phyloP scores from a whole-genome alignment of 1,139 yeast genomes.

The Candida pseudoviswanathii region DNA sequence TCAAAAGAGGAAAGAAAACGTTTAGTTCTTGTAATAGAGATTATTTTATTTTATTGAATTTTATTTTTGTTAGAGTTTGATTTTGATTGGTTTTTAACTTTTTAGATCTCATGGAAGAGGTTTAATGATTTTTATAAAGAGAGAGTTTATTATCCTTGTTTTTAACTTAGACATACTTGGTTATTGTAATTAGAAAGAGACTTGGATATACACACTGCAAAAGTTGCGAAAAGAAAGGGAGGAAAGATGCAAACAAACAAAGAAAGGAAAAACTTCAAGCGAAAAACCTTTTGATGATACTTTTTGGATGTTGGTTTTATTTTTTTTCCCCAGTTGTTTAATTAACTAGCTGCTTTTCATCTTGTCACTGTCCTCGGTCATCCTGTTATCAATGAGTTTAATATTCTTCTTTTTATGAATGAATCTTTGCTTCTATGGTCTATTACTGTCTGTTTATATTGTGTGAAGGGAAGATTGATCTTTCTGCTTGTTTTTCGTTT shows the following conservation, averaged over 20 bases:
- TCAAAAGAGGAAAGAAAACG: neutral
- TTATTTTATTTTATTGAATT: neutral
- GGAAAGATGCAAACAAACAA: neutral
- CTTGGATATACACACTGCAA: neutral
- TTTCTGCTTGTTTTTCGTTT: slow-evolving; percentile 1
- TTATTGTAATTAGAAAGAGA: neutral
- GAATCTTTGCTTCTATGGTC: neutral
- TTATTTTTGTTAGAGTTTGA: neutral
- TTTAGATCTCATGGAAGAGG: neutral
- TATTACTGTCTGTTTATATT: neutral
- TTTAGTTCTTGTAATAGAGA: slow-evolving; percentile 1
- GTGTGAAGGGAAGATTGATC: neutral
- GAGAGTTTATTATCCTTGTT: neutral
- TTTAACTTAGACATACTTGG: slow-evolving; percentile 5
- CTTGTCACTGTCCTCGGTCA: neutral
- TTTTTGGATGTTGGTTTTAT: neutral
- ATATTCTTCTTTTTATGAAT: slow-evolving; percentile 1
- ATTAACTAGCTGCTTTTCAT: neutral
- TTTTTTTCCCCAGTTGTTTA: neutral
- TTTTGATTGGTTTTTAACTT: slow-evolving; percentile 1
- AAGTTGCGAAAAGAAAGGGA: neutral
- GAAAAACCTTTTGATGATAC: neutral
- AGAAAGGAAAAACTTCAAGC: neutral
- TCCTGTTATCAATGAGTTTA: neutral
- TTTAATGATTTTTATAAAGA: neutral